These are phyloP conservation scores for Colletotrichum shisoi DNA, from an alignment of 2,329 filamentous ascomycete genomes.

Conservation along the genomic window DNA sequence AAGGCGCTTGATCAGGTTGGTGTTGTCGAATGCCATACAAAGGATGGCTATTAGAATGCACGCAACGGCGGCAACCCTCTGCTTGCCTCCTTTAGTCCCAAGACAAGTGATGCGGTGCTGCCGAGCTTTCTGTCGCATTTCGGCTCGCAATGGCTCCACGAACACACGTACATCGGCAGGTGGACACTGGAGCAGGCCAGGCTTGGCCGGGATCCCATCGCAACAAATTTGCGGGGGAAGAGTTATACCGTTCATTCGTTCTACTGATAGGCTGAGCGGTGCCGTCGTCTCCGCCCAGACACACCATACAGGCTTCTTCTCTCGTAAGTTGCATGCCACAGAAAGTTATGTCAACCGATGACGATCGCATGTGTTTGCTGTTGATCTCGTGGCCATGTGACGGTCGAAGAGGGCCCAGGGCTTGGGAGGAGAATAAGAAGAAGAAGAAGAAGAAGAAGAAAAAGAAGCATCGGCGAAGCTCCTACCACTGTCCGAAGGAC, in stretches of 20 bases:
- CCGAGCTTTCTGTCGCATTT: slow-evolving; percentile 33
- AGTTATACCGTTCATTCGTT: slow-evolving; percentile 25
- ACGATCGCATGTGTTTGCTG: neutral
- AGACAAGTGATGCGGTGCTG: neutral
- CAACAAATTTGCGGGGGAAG: slow-evolving; percentile 37
- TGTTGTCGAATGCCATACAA: too few relatives aligned
- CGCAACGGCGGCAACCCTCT: neutral
- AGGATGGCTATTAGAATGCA: neutral
- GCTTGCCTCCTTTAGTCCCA: neutral
- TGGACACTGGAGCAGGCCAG: slow-evolving; percentile 34
- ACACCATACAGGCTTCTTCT: slow-evolving; percentile 26
- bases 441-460: neutral
- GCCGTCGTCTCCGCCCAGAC: slow-evolving; percentile 25
- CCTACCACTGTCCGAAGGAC: slow-evolving; percentile 6
- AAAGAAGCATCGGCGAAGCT: slow-evolving; percentile 26
- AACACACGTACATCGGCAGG: slow-evolving; percentile 35
- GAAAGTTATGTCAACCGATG: neutral
- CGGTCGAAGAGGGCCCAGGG: slow-evolving; percentile 5
- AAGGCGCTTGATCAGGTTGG: neutral
- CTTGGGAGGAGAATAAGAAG: neutral
- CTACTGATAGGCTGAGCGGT: slow-evolving; percentile 25
- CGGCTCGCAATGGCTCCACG: slow-evolving; percentile 31
- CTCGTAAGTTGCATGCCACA: slow-evolving; percentile 15
- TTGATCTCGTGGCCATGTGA: neutral
- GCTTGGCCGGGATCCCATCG: slow-evolving; percentile 36